Percentiles rank a stretch among this genome's conserved stretches.
phyloP scores from a whole-genome alignment of 345 rosid species.

The Aquilaria malaccensis region DNA sequence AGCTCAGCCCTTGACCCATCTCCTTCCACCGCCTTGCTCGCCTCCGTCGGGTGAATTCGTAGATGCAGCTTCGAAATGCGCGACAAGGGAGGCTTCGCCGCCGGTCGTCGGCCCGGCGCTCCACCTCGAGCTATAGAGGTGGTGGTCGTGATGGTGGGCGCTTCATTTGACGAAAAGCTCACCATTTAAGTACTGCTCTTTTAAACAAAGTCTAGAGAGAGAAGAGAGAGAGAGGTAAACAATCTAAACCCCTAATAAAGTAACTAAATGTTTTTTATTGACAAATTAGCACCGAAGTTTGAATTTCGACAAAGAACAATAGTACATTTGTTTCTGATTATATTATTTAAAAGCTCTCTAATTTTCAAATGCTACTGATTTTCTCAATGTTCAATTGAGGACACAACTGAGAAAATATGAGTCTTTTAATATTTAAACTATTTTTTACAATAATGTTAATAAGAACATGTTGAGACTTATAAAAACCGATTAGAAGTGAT shows the following conservation, averaged over 20 bases:
- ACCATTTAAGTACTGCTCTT: conserved; percentile 28
- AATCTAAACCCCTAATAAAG: not conserved
- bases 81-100: conserved; percentile 23
- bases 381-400: no score
- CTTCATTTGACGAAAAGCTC: conserved; percentile 22
- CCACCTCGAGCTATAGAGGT: conserved; percentile 24
- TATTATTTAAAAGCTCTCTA: no score
- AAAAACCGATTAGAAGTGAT: no score
- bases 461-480: no score
- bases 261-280: not conserved
- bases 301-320: no score
- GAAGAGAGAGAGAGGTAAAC: not conserved
- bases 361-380: no score
- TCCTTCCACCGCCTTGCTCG: conserved; percentile 1
- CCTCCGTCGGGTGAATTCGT: no score
- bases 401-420: no score
- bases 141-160: conserved; percentile 12
- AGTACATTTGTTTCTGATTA: no score
- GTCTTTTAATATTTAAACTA: no score
- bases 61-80: not conserved
- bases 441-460: no score
- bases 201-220: not conserved
- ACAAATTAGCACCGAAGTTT: no score
- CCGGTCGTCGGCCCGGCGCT: conserved; percentile 39
- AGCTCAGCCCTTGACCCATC: conserved; percentile 98